phyloP scores from a whole-genome alignment of 2,329 filamentous ascomycete species.

The Cordyceps tenuipes region DNA sequence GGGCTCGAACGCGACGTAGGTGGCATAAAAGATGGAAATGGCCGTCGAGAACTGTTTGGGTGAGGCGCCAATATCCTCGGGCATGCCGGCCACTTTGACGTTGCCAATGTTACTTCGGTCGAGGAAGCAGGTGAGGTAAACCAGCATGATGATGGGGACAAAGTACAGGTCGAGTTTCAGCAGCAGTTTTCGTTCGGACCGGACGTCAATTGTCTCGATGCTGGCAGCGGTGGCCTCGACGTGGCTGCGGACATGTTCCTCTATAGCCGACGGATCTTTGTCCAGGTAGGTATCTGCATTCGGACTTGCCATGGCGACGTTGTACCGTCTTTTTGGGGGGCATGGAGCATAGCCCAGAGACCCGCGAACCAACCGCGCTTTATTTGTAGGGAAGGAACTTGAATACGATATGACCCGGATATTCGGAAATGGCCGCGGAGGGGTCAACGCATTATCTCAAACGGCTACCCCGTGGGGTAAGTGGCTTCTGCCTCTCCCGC shows the following conservation, averaged over 20 bases:
- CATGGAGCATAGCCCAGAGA: neutral
- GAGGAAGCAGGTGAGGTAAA: slow-evolving; percentile 46
- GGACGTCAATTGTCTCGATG: slow-evolving; percentile 20
- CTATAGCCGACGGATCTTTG: neutral
- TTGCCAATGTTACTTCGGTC: slow-evolving; percentile 45
- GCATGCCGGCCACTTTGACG: slow-evolving; percentile 26
- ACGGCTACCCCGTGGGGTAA: neutral
- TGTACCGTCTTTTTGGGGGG: too few relatives aligned
- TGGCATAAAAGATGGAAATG: slow-evolving; percentile 25
- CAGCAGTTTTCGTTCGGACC: slow-evolving; percentile 22
- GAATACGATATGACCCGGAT: neutral
- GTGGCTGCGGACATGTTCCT: neutral
- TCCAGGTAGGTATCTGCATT: slow-evolving; percentile 2
- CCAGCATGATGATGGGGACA: slow-evolving; percentile 41
- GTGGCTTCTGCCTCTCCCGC: neutral
- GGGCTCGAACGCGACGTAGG: slow-evolving; percentile 24
- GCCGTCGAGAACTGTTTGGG: slow-evolving; percentile 25
- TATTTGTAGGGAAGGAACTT: neutral
- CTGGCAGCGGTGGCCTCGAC: neutral
- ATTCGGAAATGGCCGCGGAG: neutral
- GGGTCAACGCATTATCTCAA: neutral
- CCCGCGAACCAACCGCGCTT: neutral
- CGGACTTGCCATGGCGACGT: neutral
- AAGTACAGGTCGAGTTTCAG: slow-evolving; percentile 25
- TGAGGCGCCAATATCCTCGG: slow-evolving; percentile 24